Conservation (phyloP, 2,329 filamentous ascomycete genomes). For the Blastomyces gilchristii region DNA sequence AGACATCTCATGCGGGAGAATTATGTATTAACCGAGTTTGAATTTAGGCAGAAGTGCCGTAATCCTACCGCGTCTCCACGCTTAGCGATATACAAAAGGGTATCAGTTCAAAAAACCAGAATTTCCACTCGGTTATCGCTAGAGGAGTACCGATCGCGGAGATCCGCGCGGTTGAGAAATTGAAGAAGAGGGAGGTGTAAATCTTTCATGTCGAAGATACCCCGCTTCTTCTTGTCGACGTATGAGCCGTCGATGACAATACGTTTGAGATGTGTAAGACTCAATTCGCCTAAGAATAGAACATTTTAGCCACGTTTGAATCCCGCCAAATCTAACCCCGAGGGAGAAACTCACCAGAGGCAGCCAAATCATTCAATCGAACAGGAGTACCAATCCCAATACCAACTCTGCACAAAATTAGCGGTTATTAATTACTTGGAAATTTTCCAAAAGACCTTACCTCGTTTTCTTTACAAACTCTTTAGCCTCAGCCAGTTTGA, state of each 20-base stretch:
- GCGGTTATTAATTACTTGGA: background rate
- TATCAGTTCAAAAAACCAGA: constrained; percentile 40
- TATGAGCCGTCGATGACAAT: constrained; percentile 86
- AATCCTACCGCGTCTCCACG: background rate
- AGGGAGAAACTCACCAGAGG: constrained; percentile 53
- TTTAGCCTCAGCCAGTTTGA: constrained; percentile 83
- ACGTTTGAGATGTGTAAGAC: constrained; percentile 59
- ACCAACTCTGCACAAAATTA: constrained; percentile 51
- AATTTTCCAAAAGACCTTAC: constrained; percentile 24
- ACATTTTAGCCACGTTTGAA: constrained; percentile 14
- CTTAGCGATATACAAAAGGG: constrained; percentile 23
- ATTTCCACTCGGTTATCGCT: constrained; percentile 44
- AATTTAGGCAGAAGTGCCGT: background rate
- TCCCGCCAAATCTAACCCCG: background rate
- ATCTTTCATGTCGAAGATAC: constrained; percentile 91
- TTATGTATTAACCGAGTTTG: background rate
- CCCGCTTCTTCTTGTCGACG: constrained; percentile 88
- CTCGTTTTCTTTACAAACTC: constrained; percentile 57
- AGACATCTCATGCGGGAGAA: background rate
- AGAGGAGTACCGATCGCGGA: constrained; percentile 57
- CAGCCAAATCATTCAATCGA: constrained; percentile 68
- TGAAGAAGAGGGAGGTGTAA: constrained; percentile 69
- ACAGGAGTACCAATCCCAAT: constrained; percentile 86
- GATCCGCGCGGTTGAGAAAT: constrained; percentile 59
- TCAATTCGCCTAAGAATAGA: constrained; percentile 50